Conservation (phyloP, 768 basidiomycete species). For the Boletus insuetus region DNA sequence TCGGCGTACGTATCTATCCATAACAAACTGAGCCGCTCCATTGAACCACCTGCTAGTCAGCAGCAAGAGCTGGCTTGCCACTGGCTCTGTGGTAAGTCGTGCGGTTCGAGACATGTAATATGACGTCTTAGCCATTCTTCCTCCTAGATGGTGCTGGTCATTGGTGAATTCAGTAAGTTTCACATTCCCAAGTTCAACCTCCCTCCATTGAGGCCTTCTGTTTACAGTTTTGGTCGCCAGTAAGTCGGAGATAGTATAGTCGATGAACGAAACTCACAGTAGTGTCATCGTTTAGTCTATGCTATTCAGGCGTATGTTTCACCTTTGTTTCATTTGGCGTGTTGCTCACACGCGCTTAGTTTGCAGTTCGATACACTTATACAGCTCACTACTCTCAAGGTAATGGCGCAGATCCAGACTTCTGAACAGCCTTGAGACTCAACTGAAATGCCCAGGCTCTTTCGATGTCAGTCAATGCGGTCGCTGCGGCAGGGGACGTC, state of each 20-base stretch:
- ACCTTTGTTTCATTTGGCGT: not conserved
- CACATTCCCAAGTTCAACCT: too few relatives aligned
- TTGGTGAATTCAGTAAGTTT: slow-evolving; percentile 41
- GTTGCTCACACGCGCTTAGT: slow-evolving; percentile 29
- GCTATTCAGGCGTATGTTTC: slow-evolving; percentile 34
- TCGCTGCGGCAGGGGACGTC: slow-evolving; percentile 51
- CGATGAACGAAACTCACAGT: slow-evolving; percentile 3
- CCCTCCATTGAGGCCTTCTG: slow-evolving; percentile 7
- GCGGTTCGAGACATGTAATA: not conserved
- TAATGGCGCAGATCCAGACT: not conserved
- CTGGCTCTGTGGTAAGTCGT: slow-evolving; percentile 33
- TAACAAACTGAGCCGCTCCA: not conserved
- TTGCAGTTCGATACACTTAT: slow-evolving; percentile 43
- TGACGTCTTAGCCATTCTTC: not conserved
- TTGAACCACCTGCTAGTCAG: slow-evolving; percentile 39
- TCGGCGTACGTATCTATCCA: slow-evolving; percentile 35
- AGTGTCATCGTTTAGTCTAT: slow-evolving; percentile 31
- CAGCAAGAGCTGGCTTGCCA: slow-evolving; percentile 45
- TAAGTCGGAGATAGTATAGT: slow-evolving; percentile 17
- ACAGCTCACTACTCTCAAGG: slow-evolving; percentile 48
- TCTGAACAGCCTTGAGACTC: not conserved
- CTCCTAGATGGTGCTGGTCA: slow-evolving; percentile 32
- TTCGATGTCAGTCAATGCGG: slow-evolving; percentile 55
- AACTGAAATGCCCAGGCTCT: slow-evolving; percentile 27
- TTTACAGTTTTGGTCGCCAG: slow-evolving; percentile 34